Conservation (phyloP, 2,329 filamentous ascomycete species). For the Arthroderma sp. region DNA sequence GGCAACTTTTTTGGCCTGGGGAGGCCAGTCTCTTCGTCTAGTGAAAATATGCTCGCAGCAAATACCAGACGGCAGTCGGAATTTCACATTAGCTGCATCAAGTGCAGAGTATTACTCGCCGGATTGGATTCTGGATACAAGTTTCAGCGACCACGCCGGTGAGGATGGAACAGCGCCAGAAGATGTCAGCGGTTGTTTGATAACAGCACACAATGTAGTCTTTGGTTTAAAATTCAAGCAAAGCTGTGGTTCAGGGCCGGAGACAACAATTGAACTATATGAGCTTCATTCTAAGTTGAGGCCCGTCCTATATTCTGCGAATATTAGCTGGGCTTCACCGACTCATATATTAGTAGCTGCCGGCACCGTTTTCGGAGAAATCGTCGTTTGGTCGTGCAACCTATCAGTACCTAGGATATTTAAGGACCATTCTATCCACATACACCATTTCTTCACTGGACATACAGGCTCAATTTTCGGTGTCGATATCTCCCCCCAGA, state of each 20-base stretch:
- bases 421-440: slow-evolving; percentile 20
- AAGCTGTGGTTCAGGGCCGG: slow-evolving; percentile 4
- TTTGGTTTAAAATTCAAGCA: slow-evolving; percentile 34
- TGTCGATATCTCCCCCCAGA: slow-evolving; percentile 57
- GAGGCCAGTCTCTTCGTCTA: slow-evolving; percentile 43
- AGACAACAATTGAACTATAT: slow-evolving; percentile 17
- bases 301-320: slow-evolving; percentile 78
- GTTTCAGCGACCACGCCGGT: slow-evolving; percentile 32
- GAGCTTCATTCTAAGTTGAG: slow-evolving; percentile 44
- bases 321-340: slow-evolving; percentile 49
- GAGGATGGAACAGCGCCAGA: slow-evolving; percentile 15
- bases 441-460: slow-evolving; percentile 46
- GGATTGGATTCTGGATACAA: slow-evolving; percentile 68
- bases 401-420: slow-evolving; percentile 14
- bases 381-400: slow-evolving; percentile 71
- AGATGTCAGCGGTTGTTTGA: slow-evolving; percentile 40
- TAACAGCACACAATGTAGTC: slow-evolving; percentile 82
- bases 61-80: slow-evolving; percentile 6
- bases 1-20: slow-evolving; percentile 49
- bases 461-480: slow-evolving; percentile 94
- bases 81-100: slow-evolving; percentile 15
- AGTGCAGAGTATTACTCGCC: slow-evolving; percentile 37
- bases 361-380: slow-evolving; percentile 89
- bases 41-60: slow-evolving; percentile 19
- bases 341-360: slow-evolving; percentile 61